A percentile compares a stretch with the other conserved stretches of the same genome.
Conservation (phyloP, 768 basidiomycete genomes). For the Kondoa malvinella region DNA sequence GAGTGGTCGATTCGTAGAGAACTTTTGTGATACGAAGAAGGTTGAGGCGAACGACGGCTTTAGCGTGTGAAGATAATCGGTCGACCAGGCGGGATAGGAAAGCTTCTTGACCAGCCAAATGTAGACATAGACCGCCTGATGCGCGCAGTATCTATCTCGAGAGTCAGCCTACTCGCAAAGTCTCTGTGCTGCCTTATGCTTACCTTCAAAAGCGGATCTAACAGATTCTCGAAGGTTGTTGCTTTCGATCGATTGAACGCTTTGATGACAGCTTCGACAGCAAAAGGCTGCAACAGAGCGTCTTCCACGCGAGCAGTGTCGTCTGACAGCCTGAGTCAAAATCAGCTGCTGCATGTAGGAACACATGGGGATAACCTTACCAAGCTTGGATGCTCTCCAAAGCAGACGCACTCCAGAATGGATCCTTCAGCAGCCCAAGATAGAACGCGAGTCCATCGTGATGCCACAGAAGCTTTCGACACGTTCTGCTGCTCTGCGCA, state of each 20-base stretch:
- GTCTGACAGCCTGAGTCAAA: conserved; percentile 59
- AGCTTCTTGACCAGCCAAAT: conserved; percentile 54
- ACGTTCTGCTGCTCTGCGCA: conserved; percentile 83
- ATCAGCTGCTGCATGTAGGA: background rate
- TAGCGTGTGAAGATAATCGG: conserved; percentile 45
- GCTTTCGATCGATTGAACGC: conserved; percentile 66
- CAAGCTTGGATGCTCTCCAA: conserved; percentile 79
- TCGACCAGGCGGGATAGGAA: conserved; percentile 83
- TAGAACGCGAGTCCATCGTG: conserved; percentile 77
- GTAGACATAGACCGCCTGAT: conserved; percentile 54
- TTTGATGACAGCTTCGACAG: conserved; percentile 51
- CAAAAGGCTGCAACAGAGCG: conserved; percentile 49
- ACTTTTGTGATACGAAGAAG: conserved; percentile 66
- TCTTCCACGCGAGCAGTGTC: conserved; percentile 89
- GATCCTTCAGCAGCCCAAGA: conserved; percentile 56
- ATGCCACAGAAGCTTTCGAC: conserved; percentile 76
- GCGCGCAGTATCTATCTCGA: conserved; percentile 46
- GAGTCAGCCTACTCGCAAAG: background rate
- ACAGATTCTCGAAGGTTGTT: conserved; percentile 58
- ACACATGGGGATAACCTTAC: conserved; percentile 35
- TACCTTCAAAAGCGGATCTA: conserved; percentile 77
- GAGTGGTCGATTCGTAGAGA: conserved; percentile 52
- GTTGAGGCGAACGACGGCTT: conserved; percentile 78
- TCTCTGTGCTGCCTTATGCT: background rate
- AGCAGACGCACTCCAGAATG: conserved; percentile 81